Evolutionary conservation across 768 basidiomycete species (phyloP), one percentile per base, ranked within the genome.

Genomic region (Psilocybe sp.): DNA sequence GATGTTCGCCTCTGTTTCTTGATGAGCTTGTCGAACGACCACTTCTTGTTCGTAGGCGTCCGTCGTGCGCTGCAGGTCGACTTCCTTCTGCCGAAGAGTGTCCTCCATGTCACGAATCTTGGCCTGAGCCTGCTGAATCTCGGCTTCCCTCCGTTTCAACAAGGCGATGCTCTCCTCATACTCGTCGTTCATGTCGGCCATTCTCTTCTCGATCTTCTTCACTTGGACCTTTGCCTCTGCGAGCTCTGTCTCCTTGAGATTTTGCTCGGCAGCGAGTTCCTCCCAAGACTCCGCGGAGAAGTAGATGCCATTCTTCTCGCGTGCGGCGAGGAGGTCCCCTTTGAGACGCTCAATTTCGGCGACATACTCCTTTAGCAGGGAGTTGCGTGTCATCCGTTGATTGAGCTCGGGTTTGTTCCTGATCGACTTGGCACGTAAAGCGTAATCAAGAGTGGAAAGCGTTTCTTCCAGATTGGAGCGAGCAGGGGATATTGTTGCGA

Each of bases 381-480:
- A 84, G 53, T 93, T 91, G 41, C 92, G 85, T 8, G 92, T 92
- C 82, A 97, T 88, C 41, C 92, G 86, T 62, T 93, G 91, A 67
- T 98, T 98, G 35, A 97, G 70, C 66, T 98, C 95, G 7, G 97
- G 97, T 59, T 89, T 87, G 71, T 98, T 98, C 44, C 85, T 82
- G 61, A 99, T 98, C 19, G 90, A 89, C 65, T 96, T 98, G 23
- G 97, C 97, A 19, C 92, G 85, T 40, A 92, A 80, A 28, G 97
- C 96, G 59, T 99, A 99, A 65, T 98, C 94, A 39, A 99, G 85
- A 0, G 97, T 99, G 2, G 95, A 97, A 15, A 97, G 80, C 0
- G 97, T 98, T 69, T 98, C 97, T 67, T 99, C 97, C 72, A 96
- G 80, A 63, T 96, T 98, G 19, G 85, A 90, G 18, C 91, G 84